These are phyloP conservation scores for Aspergillus baeticus DNA, from an alignment of 495 filamentous ascomycete genomes.

Conservation along the genomic window DNA sequence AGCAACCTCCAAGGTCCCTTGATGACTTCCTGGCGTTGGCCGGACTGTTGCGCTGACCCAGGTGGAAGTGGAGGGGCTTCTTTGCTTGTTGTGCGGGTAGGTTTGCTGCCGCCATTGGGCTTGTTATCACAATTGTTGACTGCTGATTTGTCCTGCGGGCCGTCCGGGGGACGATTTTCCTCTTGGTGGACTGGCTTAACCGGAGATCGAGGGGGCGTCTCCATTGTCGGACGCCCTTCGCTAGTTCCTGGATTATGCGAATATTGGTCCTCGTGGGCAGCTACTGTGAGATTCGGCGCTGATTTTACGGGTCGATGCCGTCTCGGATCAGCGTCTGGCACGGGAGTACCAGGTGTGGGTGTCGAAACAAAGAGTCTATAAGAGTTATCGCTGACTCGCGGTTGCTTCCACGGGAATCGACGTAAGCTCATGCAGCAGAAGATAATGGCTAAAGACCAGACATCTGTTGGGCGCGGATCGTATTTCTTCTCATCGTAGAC, in stretches of 20 bases:
- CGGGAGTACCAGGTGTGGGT: constrained; percentile 55
- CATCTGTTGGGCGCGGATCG: constrained; percentile 89
- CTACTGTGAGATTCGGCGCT: constrained; percentile 33
- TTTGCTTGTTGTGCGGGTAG: constrained; percentile 49
- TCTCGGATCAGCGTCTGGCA: constrained; percentile 44
- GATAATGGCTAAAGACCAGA: constrained; percentile 98
- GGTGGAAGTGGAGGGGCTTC: constrained; percentile 43
- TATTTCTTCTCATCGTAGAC: constrained; percentile 95
- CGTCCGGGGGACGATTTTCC: constrained; percentile 23
- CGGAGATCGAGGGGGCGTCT: constrained; percentile 11
- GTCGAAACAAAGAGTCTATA: constrained; percentile 87
- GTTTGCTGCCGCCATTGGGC: constrained; percentile 21
- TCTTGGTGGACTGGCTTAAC: constrained; percentile 17
- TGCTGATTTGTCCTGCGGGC: constrained; percentile 22
- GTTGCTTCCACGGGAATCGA: constrained; percentile 96
- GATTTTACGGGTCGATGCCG: constrained; percentile 39
- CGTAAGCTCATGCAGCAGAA: constrained; percentile 98
- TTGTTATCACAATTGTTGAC: constrained; percentile 25
- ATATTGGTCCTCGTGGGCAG: constrained; percentile 27
- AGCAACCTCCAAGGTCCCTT: constrained; percentile 92
- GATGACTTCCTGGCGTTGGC: constrained; percentile 68
- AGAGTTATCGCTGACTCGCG: constrained; percentile 87
- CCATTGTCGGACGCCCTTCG: constrained; percentile 9
- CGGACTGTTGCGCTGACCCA: constrained; percentile 22
- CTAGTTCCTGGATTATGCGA: constrained; percentile 1